These are phyloP conservation scores for Aspergillus persii DNA, from an alignment of 2,329 filamentous ascomycete species.

Conservation along the genomic window DNA sequence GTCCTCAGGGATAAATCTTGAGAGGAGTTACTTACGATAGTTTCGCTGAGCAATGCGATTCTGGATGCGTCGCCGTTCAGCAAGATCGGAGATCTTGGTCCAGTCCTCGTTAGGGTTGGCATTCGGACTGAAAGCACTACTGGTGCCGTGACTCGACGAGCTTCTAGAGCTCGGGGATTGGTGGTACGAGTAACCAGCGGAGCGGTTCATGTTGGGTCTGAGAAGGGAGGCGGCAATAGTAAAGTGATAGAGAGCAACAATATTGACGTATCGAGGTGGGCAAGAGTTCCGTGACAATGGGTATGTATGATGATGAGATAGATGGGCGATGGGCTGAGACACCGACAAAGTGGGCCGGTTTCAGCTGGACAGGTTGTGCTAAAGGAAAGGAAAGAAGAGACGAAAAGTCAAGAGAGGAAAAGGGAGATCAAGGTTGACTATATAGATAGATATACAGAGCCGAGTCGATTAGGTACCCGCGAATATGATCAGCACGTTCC, in stretches of 20 bases:
- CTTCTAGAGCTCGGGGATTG: constrained; percentile 55
- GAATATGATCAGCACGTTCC: constrained; percentile 8
- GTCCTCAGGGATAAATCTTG: background rate
- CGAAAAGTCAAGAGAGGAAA: constrained; percentile 2
- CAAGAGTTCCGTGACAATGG: too few species aligned
- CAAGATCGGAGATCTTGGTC: constrained; percentile 98
- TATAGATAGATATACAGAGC: constrained; percentile 19
- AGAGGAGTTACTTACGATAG: constrained; percentile 67
- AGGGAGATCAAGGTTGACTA: constrained; percentile 21
- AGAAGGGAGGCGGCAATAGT: background rate
- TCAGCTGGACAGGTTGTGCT: background rate
- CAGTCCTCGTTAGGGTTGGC: constrained; percentile 97
- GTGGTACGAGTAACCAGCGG: constrained; percentile 27
- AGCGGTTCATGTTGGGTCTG: constrained; percentile 31
- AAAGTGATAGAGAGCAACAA: background rate
- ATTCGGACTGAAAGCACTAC: constrained; percentile 90
- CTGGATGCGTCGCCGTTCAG: constrained; percentile 89
- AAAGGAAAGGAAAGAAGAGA: constrained; percentile 9
- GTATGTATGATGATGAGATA: background rate
- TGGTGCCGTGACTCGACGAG: constrained; percentile 72
- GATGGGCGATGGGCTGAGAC: background rate
- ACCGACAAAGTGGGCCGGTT: too few species aligned
- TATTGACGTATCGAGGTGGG: background rate
- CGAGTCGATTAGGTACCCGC: constrained; percentile 1
- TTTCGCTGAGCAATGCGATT: constrained; percentile 97